These are phyloP conservation scores for Rubroshorea leprosula DNA, from an alignment of 345 rosid species.

Conservation along the genomic window DNA sequence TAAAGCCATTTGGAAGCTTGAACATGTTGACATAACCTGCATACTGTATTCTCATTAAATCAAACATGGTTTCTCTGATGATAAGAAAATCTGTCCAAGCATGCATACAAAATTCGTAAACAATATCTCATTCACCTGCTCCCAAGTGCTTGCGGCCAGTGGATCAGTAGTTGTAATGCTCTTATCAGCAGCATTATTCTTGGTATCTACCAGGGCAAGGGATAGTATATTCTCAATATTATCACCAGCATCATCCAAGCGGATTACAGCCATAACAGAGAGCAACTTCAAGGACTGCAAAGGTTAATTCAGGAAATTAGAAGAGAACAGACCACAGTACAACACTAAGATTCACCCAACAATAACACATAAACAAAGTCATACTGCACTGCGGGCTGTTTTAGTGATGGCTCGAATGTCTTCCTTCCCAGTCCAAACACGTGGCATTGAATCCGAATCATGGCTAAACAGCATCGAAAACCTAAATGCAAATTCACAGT, in stretches of 20 bases:
- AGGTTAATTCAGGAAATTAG: slow-evolving; percentile 14
- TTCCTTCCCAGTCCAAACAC: slow-evolving; percentile 98
- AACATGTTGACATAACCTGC: not conserved
- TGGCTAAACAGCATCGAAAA: slow-evolving; percentile 84
- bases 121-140: slow-evolving; percentile 47
- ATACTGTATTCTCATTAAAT: not conserved
- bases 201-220: slow-evolving; percentile 50
- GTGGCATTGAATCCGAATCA: slow-evolving; percentile 97
- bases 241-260: slow-evolving; percentile 70
- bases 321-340: slow-evolving; percentile 3
- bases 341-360: slow-evolving; percentile 3
- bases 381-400: slow-evolving; percentile 83
- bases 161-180: slow-evolving; percentile 59
- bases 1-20: not conserved
- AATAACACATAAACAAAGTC: slow-evolving; percentile 13
- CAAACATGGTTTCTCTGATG: not conserved
- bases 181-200: slow-evolving; percentile 35
- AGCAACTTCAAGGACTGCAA: slow-evolving; percentile 86
- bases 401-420: slow-evolving; percentile 92
- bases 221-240: slow-evolving; percentile 61
- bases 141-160: slow-evolving; percentile 93
- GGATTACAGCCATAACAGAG: slow-evolving; percentile 79
- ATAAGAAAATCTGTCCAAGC: slow-evolving; percentile 1
- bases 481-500: slow-evolving; percentile 36
- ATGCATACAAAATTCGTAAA: slow-evolving; percentile 2